A percentile compares a stretch with the other conserved stretches of the same genome.
Evolutionary conservation across 768 basidiomycete species (phyloP).

Genomic region (Pisolithus marmoratus): DNA sequence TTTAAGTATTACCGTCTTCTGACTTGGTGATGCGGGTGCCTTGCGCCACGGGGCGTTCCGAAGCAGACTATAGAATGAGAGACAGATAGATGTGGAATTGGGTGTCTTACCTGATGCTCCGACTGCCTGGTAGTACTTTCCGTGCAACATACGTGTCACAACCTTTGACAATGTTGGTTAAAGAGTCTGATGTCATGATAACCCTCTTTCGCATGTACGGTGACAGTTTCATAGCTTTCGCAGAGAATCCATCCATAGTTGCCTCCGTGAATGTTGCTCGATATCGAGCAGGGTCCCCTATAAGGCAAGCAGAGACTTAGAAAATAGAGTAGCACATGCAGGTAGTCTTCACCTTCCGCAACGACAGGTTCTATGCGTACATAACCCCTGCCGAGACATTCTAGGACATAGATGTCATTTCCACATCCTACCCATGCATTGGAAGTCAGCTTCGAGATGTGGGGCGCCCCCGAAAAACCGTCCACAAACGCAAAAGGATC

Average conservation of each 20-base stretch:
- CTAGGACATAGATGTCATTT: conserved; percentile 61
- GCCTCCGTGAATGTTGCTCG: conserved; percentile 52
- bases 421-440: conserved; percentile 83
- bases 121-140: conserved; percentile 48
- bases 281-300: conserved; percentile 29
- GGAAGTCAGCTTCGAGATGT: conserved; percentile 47
- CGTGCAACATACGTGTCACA: conserved; percentile 61
- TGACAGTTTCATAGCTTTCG: conserved; percentile 39
- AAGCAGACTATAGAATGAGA: conserved; percentile 39
- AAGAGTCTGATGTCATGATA: conserved; percentile 48
- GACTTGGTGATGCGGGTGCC: conserved; percentile 53
- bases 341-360: conserved; percentile 28
- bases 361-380: conserved; percentile 51
- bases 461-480: conserved; percentile 46
- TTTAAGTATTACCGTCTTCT: conserved; percentile 52
- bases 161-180: conserved; percentile 58
- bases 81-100: neutral
- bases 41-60: conserved; percentile 65
- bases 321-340: conserved; percentile 8
- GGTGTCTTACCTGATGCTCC: conserved; percentile 44
- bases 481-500: conserved; percentile 61
- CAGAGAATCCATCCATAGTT: conserved; percentile 39
- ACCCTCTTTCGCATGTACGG: conserved; percentile 49
- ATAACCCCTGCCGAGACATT: conserved; percentile 65
- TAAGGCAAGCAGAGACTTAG: neutral